Evolutionary conservation across 495 filamentous ascomycete genomes (phyloP).

Genomic region (Parathielavia hyrcaniae): DNA sequence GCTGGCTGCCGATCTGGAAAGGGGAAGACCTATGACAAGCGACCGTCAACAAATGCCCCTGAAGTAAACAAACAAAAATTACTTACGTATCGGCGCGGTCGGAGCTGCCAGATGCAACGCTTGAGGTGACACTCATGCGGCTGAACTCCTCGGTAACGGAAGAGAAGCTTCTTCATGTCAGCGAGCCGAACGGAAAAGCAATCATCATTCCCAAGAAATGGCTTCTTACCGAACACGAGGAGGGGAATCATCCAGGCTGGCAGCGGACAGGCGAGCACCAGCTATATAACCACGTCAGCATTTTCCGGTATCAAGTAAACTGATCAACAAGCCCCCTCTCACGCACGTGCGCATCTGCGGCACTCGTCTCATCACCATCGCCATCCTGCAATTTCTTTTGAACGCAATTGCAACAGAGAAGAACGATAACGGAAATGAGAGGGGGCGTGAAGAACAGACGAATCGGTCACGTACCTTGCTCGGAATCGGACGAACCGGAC

Average conservation of each 20-base stretch:
- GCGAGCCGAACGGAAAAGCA: neutral
- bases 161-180: slow-evolving; percentile 9
- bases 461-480: slow-evolving; percentile 2
- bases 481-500: slow-evolving; percentile 4
- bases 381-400: too few relatives aligned
- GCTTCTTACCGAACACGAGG: slow-evolving; percentile 15
- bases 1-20: slow-evolving; percentile 11
- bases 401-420: neutral
- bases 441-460: neutral
- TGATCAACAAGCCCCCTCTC: neutral
- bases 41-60: neutral
- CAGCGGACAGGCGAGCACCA: neutral
- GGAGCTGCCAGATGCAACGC: slow-evolving; percentile 1
- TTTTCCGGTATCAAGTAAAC: neutral
- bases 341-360: neutral
- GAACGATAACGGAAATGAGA: neutral
- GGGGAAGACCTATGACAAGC: neutral
- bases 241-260: slow-evolving; percentile 2
- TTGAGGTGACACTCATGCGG: slow-evolving; percentile 5
- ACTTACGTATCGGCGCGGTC: slow-evolving; percentile 5
- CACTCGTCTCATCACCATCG: neutral
- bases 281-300: neutral
- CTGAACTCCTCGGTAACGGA: slow-evolving; percentile 8
- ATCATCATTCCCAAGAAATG: neutral
- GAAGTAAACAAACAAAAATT: neutral